phyloP scores from a whole-genome alignment of 306 rosid species.

The Prosopis cineraria region DNA sequence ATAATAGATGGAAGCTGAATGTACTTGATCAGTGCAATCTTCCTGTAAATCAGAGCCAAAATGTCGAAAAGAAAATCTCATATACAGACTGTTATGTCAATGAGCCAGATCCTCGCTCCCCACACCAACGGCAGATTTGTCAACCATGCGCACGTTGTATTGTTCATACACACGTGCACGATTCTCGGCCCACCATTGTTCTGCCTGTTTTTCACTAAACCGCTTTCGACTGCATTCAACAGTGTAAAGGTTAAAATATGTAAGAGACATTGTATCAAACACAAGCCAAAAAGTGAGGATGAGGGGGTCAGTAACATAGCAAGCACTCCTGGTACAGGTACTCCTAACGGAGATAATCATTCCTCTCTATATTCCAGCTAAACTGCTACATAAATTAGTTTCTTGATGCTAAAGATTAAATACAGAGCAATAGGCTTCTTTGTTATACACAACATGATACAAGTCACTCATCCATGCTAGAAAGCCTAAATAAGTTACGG shows the following conservation, averaged over 20 bases:
- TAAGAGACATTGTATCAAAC: background rate
- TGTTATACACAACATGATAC: background rate
- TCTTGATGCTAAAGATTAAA: background rate
- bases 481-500: background rate
- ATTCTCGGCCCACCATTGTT: slow-evolving; percentile 98
- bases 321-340: background rate
- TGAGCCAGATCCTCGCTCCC: slow-evolving; percentile 90
- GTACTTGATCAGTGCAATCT: slow-evolving; percentile 50
- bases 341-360: background rate
- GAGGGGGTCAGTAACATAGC: background rate
- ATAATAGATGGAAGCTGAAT: slow-evolving; percentile 64
- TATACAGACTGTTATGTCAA: slow-evolving; percentile 67
- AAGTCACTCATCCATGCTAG: slow-evolving; percentile 13
- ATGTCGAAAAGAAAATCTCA: slow-evolving; percentile 55
- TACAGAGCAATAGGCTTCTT: background rate
- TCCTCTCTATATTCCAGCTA: background rate
- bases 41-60: slow-evolving; percentile 59
- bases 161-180: slow-evolving; percentile 84
- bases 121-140: slow-evolving; percentile 82
- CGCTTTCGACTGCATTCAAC: slow-evolving; percentile 85
- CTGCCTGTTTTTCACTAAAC: slow-evolving; percentile 96
- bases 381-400: background rate
- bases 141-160: slow-evolving; percentile 77
- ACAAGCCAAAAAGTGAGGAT: background rate
- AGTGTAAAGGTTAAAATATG: slow-evolving; percentile 19